phyloP scores from a whole-genome alignment of 306 rosid species.

The Phaseolus lunatus region DNA sequence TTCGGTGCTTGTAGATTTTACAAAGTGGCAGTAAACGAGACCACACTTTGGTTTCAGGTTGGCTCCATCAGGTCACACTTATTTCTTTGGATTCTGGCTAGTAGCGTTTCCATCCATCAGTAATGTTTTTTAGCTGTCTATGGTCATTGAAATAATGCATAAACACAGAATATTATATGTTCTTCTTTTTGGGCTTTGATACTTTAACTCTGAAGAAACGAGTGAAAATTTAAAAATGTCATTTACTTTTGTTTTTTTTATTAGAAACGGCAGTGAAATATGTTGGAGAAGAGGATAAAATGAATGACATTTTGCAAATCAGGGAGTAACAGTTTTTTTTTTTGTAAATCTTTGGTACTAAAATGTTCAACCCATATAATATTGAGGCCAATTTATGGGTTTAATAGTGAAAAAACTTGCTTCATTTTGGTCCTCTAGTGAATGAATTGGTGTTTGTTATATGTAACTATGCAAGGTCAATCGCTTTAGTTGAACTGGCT shows the following conservation, averaged over 20 bases:
- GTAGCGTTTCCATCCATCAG: constrained; percentile 21
- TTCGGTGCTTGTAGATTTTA: constrained; percentile 68
- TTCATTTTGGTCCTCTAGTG: constrained; percentile 26
- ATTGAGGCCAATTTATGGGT: background rate
- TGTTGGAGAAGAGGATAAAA: background rate
- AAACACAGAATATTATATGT: background rate
- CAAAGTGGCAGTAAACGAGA: constrained; percentile 74
- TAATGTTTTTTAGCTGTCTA: constrained; percentile 20
- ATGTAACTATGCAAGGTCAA: constrained; percentile 45
- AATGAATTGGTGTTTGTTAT: constrained; percentile 30
- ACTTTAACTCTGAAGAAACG: constrained; percentile 18
- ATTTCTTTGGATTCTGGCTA: constrained; percentile 55
- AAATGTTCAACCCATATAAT: background rate
- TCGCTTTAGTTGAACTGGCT: constrained; percentile 27
- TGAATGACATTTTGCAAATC: background rate
- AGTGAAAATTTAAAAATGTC: background rate
- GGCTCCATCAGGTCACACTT: constrained; percentile 92
- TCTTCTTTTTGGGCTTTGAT: background rate
- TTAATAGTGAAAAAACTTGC: background rate
- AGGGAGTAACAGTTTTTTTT: background rate
- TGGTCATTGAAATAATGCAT: constrained; percentile 5
- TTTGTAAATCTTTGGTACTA: background rate
- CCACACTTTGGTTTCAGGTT: constrained; percentile 99
- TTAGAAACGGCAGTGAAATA: background rate
- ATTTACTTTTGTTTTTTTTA: background rate